Percentiles rank a stretch among this genome's conserved stretches.
Conservation (phyloP, 2,329 filamentous ascomycete species). For the Fusarium sp. region DNA sequence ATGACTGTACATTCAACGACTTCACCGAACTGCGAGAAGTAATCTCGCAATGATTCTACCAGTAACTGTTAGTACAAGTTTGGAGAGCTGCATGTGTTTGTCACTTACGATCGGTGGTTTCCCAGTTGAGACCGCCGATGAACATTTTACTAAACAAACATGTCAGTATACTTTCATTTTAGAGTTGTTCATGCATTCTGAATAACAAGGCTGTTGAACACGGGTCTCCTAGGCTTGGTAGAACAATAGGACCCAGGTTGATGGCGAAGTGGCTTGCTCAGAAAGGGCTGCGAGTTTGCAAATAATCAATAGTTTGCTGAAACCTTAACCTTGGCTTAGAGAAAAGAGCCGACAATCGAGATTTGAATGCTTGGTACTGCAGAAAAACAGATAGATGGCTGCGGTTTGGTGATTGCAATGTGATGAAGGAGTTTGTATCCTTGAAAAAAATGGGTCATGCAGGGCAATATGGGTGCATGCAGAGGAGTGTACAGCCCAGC, state of each 20-base stretch:
- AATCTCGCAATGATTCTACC: constrained; percentile 92
- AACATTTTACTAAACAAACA: constrained; percentile 88
- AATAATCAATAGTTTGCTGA: neutral
- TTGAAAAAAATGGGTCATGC: constrained; percentile 5
- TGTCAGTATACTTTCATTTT: constrained; percentile 28
- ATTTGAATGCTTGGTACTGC: neutral
- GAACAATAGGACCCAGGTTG: constrained; percentile 19
- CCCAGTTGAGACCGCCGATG: constrained; percentile 98
- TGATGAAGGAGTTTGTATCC: neutral
- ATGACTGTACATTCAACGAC: constrained; percentile 99
- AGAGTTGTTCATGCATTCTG: constrained; percentile 4
- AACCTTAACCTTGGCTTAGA: neutral
- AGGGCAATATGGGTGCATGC: constrained; percentile 20
- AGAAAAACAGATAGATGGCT: neutral
- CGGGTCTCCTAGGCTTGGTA: constrained; percentile 11
- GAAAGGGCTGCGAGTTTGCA: constrained; percentile 12
- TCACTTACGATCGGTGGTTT: constrained; percentile 93
- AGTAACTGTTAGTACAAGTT: constrained; percentile 11
- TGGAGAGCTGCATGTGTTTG: neutral
- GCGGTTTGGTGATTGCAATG: constrained; percentile 1
- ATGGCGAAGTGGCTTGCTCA: constrained; percentile 37
- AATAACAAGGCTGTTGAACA: constrained; percentile 9
- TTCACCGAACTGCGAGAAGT: constrained; percentile 97
- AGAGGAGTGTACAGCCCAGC: neutral
- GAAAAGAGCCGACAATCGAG: neutral